Evolutionary conservation across 345 rosid species (phyloP).

Genomic region (Limnanthes douglasii): DNA sequence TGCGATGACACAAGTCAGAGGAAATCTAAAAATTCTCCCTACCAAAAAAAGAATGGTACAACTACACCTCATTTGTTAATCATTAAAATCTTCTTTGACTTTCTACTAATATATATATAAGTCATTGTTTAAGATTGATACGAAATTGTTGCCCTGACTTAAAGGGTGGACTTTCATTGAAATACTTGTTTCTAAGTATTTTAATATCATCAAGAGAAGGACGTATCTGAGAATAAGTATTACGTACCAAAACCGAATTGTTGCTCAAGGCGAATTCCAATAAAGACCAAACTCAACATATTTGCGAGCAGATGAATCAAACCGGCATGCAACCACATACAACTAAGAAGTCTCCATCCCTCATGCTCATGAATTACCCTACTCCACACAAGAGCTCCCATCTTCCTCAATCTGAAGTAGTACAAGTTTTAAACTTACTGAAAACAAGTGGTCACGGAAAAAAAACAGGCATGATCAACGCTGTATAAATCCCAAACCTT

Average conservation of each 20-base stretch:
- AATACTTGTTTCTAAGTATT: too few relatives aligned
- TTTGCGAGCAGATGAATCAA: constrained; percentile 67
- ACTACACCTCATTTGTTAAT: too few relatives aligned
- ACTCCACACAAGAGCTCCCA: constrained; percentile 65
- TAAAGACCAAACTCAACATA: constrained; percentile 53
- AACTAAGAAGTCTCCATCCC: constrained; percentile 76
- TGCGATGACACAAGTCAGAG: too few relatives aligned
- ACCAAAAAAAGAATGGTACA: too few relatives aligned
- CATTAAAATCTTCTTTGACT: too few relatives aligned
- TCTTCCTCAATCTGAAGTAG: constrained; percentile 47
- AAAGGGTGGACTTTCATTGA: too few relatives aligned
- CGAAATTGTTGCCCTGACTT: too few relatives aligned
- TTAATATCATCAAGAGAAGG: not conserved
- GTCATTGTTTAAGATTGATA: too few relatives aligned
- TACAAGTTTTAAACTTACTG: not conserved
- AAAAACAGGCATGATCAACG: too few relatives aligned
- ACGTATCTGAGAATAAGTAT: not conserved
- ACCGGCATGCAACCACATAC: constrained; percentile 93
- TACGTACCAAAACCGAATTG: constrained; percentile 80
- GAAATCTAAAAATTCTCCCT: too few relatives aligned
- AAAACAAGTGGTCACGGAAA: not conserved
- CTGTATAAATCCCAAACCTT: not conserved
- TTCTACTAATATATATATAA: too few relatives aligned
- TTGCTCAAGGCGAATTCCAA: constrained; percentile 83
- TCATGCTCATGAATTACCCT: constrained; percentile 50